These are phyloP conservation scores for Aspergillus tamarii DNA, from an alignment of 2,329 filamentous ascomycete species.

Conservation along the genomic window DNA sequence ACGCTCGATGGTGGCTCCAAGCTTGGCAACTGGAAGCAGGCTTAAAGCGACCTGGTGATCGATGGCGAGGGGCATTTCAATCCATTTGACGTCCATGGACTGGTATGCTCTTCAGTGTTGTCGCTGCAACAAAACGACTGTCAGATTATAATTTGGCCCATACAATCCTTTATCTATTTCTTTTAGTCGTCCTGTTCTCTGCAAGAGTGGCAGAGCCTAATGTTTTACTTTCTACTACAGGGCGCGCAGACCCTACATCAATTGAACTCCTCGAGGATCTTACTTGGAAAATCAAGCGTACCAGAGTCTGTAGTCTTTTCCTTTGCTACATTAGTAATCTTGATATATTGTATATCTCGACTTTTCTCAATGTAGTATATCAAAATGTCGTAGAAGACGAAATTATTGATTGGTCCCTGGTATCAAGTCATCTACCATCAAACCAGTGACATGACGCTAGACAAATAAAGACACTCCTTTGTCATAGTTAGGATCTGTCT, in stretches of 20 bases:
- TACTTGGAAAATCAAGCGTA: not conserved
- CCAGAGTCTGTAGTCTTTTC: not conserved
- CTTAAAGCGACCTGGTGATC: not conserved
- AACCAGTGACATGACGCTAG: no score
- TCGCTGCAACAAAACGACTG: not conserved
- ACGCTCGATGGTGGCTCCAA: not conserved
- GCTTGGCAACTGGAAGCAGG: not conserved
- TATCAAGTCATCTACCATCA: no score
- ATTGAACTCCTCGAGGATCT: not conserved
- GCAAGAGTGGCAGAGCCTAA: not conserved
- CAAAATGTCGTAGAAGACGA: no score
- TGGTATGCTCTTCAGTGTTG: not conserved
- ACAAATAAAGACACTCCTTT: no score
- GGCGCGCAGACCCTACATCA: not conserved
- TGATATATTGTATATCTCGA: not conserved
- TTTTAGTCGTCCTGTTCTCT: not conserved
- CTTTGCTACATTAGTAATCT: not conserved
- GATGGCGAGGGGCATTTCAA: not conserved
- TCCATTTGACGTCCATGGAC: not conserved
- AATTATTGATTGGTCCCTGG: no score
- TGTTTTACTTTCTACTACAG: not conserved
- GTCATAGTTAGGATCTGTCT: no score
- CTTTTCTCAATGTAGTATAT: no score
- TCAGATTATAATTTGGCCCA: not conserved
- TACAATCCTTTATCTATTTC: not conserved